These are phyloP conservation scores for Xylaria flabelliformis DNA, from an alignment of 495 filamentous ascomycete species.

Conservation along the genomic window DNA sequence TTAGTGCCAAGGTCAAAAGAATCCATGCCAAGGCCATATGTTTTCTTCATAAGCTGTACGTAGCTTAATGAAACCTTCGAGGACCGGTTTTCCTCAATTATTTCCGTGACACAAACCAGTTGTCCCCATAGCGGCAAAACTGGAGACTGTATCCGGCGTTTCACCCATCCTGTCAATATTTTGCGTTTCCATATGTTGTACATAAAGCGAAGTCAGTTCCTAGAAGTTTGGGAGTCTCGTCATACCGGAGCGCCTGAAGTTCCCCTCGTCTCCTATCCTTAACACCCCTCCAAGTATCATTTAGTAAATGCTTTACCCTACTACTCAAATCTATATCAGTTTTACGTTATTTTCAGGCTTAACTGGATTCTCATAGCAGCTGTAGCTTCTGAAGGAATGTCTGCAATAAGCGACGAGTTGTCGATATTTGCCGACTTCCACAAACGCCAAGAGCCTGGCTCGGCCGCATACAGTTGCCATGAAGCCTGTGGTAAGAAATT, in stretches of 20 bases:
- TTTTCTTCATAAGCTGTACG: no score
- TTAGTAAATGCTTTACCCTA: neutral
- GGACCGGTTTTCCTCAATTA: neutral
- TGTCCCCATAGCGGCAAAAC: neutral
- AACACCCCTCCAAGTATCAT: neutral
- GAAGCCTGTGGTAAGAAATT: slow-evolving; percentile 53
- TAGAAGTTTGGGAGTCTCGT: neutral
- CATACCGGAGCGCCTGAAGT: neutral
- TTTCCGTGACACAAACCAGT: neutral
- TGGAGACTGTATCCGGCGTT: neutral
- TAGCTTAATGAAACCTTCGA: neutral
- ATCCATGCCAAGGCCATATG: neutral
- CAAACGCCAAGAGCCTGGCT: slow-evolving; percentile 50
- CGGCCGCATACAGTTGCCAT: slow-evolving; percentile 56
- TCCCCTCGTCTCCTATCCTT: neutral
- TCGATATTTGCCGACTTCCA: slow-evolving; percentile 34
- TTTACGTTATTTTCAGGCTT: slow-evolving; percentile 31
- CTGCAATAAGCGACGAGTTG: slow-evolving; percentile 31
- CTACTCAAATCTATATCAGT: no score
- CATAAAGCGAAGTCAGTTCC: neutral
- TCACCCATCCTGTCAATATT: neutral
- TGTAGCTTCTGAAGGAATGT: slow-evolving; percentile 27
- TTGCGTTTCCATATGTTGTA: neutral
- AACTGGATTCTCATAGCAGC: slow-evolving; percentile 29
- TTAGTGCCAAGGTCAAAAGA: neutral